Evolutionary conservation across 148 eudicot species (phyloP).

Genomic region (Rhododendron williamsianum): DNA sequence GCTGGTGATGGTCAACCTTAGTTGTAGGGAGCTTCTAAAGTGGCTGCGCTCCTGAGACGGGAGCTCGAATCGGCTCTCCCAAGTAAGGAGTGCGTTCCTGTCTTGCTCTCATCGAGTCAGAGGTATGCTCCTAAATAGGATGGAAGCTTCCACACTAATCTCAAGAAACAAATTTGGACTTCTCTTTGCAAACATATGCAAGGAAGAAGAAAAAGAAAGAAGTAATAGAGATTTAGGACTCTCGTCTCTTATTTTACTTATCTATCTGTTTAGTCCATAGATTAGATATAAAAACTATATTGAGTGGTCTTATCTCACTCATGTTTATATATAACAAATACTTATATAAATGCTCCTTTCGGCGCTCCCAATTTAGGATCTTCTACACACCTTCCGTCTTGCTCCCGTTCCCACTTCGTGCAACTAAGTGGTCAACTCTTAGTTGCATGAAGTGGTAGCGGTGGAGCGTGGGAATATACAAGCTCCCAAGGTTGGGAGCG

Average conservation of each 20-base stretch:
- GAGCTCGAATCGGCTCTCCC: not conserved
- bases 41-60: not conserved
- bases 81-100: not conserved
- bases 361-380: not conserved
- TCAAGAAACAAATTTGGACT: not conserved
- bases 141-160: not conserved
- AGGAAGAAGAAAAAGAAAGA: not conserved
- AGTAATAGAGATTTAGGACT: not conserved
- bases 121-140: not conserved
- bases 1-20: conserved; percentile 2
- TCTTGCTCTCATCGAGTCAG: not conserved
- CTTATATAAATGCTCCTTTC: not conserved
- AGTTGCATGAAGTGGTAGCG: not conserved
- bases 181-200: not conserved
- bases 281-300: no score
- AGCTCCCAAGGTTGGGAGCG: not conserved
- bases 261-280: not conserved
- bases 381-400: not conserved
- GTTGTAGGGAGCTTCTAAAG: not conserved
- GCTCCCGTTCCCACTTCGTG: not conserved
- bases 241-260: not conserved
- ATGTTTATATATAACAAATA: no score
- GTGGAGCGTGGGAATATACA: not conserved
- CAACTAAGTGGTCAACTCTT: not conserved
- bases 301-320: not conserved